phyloP scores from a whole-genome alignment of 2,329 filamentous ascomycete species.

The Sclerotinia minor region DNA sequence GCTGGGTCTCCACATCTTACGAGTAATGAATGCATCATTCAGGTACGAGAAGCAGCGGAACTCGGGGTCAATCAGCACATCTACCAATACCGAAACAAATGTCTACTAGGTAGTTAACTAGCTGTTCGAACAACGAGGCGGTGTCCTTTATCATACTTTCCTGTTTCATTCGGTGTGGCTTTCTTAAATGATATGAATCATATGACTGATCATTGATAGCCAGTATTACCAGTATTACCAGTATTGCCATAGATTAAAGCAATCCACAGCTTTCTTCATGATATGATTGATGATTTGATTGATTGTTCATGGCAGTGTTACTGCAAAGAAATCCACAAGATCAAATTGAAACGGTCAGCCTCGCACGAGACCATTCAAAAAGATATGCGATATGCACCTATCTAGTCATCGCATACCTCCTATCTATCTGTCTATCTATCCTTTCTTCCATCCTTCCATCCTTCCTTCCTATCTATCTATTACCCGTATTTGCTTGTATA shows the following conservation, averaged over 20 bases:
- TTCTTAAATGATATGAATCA: not conserved
- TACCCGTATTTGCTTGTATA: not conserved
- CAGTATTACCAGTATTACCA: not conserved
- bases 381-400: not conserved
- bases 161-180: slow-evolving; percentile 6
- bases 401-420: slow-evolving; percentile 10
- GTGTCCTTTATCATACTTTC: slow-evolving; percentile 1
- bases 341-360: slow-evolving; percentile 12
- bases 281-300: not conserved
- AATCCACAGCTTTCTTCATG: not conserved
- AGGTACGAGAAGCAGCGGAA: slow-evolving; percentile 14
- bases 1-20: not conserved
- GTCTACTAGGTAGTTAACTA: not conserved
- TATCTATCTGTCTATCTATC: not conserved
- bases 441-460: too few species aligned
- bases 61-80: slow-evolving; percentile 11
- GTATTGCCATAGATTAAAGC: not conserved
- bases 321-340: slow-evolving; percentile 1
- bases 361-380: slow-evolving; percentile 16
- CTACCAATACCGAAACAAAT: not conserved
- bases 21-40: slow-evolving; percentile 6
- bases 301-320: not conserved
- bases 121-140: slow-evolving; percentile 1
- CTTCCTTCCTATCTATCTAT: not conserved
- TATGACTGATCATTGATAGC: slow-evolving; percentile 4